phyloP scores from a whole-genome alignment of 2,329 filamentous ascomycete species.

The Plectosphaerella plurivora region DNA sequence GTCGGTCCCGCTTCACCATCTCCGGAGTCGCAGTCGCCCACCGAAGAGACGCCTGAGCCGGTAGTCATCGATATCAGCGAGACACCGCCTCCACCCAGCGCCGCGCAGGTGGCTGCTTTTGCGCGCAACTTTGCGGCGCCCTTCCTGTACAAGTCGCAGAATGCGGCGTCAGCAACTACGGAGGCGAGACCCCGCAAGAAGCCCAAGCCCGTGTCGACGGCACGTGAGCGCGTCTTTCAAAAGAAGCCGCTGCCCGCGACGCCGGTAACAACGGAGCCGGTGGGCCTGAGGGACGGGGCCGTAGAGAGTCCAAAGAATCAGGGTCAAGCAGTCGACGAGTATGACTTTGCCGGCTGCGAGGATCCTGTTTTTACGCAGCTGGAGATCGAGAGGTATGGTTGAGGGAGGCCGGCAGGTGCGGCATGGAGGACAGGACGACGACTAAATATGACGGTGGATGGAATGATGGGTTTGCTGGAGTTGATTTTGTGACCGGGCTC shows the following conservation, averaged over 20 bases:
- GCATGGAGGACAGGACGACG: not conserved
- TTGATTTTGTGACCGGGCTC: too few species aligned
- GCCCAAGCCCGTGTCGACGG: not conserved
- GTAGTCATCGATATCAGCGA: not conserved
- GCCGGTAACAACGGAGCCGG: constrained; percentile 18
- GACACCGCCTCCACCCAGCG: not conserved
- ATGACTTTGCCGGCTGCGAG: not conserved
- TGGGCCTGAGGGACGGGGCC: not conserved
- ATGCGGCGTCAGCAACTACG: not conserved
- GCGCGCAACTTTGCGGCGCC: not conserved
- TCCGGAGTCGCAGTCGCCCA: not conserved
- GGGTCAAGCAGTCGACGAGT: not conserved
- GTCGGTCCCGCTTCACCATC: not conserved
- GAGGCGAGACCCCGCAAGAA: not conserved
- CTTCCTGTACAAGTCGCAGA: not conserved
- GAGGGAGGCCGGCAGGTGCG: not conserved
- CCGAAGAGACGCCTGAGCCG: not conserved
- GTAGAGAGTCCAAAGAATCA: too few species aligned
- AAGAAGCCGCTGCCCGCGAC: constrained; percentile 25
- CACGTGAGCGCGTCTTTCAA: not conserved
- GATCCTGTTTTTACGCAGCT: not conserved
- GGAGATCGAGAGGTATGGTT: not conserved
- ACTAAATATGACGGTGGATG: too few species aligned
- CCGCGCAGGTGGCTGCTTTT: not conserved
- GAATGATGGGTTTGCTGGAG: too few species aligned